Evolutionary conservation across 331 rosid genomes (phyloP).

Genomic region (Malus hybrid): DNA sequence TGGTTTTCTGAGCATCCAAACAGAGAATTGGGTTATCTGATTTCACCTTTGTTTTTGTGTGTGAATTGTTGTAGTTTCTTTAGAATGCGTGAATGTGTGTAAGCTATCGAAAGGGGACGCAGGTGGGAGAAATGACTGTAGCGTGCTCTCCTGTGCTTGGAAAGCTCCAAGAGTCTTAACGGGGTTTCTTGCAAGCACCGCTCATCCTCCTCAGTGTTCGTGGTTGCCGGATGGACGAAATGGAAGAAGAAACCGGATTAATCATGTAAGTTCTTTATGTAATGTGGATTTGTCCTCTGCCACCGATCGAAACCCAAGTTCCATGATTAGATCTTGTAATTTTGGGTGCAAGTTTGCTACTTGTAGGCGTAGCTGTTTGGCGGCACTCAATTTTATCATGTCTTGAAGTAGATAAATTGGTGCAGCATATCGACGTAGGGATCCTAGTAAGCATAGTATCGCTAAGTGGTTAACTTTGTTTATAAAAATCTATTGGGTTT

Average conservation of each 20-base stretch:
- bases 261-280: conserved; percentile 57
- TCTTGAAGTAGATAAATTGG: background rate
- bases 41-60: conserved; percentile 14
- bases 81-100: conserved; percentile 88
- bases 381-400: background rate
- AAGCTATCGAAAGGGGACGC: conserved; percentile 68
- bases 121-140: conserved; percentile 76
- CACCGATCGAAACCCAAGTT: background rate
- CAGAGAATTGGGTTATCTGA: background rate
- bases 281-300: background rate
- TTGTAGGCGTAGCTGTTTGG: background rate
- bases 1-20: conserved; percentile 8
- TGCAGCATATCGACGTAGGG: background rate
- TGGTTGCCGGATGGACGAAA: conserved; percentile 22
- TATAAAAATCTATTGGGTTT: background rate
- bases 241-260: conserved; percentile 58
- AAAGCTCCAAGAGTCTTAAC: conserved; percentile 94
- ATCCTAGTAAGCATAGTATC: background rate
- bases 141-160: conserved; percentile 72
- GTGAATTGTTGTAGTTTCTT: conserved; percentile 56
- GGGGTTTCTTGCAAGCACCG: conserved; percentile 90
- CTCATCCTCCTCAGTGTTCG: conserved; percentile 52
- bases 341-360: background rate
- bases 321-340: background rate
- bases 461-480: background rate